phyloP scores from a whole-genome alignment of 306 rosid species.

The Castanea crenata region DNA sequence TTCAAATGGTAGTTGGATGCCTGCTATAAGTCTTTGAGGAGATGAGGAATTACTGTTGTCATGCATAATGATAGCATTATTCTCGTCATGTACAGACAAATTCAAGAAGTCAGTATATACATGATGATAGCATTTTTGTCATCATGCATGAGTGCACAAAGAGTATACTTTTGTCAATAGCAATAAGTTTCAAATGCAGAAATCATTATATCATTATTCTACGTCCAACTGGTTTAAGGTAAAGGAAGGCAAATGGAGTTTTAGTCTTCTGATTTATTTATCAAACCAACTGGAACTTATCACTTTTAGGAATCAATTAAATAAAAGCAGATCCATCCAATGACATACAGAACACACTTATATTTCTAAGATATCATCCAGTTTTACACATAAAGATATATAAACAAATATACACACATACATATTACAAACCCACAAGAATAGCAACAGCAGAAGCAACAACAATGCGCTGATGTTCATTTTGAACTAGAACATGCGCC shows the following conservation, averaged over 20 bases:
- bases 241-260: neutral
- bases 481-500: neutral
- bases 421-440: neutral
- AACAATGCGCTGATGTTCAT: neutral
- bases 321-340: constrained; percentile 7
- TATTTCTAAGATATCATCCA: constrained; percentile 12
- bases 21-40: neutral
- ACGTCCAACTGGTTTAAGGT: neutral
- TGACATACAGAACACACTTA: neutral
- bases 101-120: neutral
- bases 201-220: neutral
- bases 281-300: neutral
- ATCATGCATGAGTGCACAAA: neutral
- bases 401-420: neutral
- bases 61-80: neutral
- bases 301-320: neutral
- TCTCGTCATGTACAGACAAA: neutral
- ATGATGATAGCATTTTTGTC: neutral
- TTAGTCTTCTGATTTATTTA: constrained; percentile 13
- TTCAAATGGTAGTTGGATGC: neutral
- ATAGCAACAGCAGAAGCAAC: neutral
- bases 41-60: neutral
- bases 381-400: neutral
- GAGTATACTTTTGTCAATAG: neutral
- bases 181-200: neutral